A percentile compares a stretch with the other conserved stretches of the same genome.
Conservation (phyloP, 441 rosid species). For the Gossypium schwendimanii region DNA sequence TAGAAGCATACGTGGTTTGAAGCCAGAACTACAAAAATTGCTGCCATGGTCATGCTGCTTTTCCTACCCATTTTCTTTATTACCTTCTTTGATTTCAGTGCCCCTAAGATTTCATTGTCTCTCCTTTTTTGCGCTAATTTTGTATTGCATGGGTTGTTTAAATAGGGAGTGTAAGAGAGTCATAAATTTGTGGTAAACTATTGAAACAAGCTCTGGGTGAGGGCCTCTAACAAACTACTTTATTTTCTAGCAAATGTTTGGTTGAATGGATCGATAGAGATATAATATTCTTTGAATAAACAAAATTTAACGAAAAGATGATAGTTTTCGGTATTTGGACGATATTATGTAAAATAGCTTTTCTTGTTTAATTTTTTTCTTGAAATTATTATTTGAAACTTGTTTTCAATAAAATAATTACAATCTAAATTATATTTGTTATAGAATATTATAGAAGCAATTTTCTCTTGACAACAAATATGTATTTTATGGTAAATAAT, state of each 20-base stretch:
- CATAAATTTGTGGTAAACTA: not conserved
- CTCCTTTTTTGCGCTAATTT: not conserved
- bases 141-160: not conserved
- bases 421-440: too few relatives aligned
- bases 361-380: too few relatives aligned
- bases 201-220: not conserved
- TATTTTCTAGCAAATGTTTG: not conserved
- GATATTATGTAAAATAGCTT: too few relatives aligned
- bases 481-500: too few relatives aligned
- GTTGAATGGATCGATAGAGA: not conserved
- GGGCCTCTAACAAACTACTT: not conserved
- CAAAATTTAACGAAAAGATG: too few relatives aligned
- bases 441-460: too few relatives aligned
- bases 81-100: slow-evolving; percentile 22
- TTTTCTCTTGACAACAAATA: too few relatives aligned
- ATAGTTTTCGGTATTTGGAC: too few relatives aligned
- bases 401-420: too few relatives aligned
- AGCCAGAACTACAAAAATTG: not conserved
- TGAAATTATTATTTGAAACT: too few relatives aligned
- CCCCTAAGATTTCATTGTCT: not conserved
- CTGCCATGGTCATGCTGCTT: not conserved
- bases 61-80: slow-evolving; percentile 6
- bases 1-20: not conserved
- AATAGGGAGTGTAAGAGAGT: not conserved
- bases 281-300: too few relatives aligned